Conservation (phyloP, 2,329 filamentous ascomycete species). For the Verticillium nonalfalfae region DNA sequence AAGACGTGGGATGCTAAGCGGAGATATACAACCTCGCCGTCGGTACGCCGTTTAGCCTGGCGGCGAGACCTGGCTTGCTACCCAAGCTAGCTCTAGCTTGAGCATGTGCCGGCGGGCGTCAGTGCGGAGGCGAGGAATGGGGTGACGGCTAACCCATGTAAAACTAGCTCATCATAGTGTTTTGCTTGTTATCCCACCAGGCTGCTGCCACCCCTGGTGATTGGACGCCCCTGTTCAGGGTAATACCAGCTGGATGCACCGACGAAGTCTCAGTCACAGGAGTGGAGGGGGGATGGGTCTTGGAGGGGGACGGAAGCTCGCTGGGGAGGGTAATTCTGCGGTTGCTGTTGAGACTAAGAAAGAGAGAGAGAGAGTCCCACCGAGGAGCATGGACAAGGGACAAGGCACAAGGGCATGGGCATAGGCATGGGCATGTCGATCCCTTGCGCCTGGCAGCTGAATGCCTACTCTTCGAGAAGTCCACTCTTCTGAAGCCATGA, state of each 20-base stretch:
- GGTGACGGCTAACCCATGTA: neutral
- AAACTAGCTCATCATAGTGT: neutral
- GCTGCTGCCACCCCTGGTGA: neutral
- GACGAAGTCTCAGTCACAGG: neutral
- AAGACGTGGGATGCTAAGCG: neutral
- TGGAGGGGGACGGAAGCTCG: no score
- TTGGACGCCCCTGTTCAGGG: neutral
- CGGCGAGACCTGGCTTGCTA: neutral
- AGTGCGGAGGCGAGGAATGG: neutral
- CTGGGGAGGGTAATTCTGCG: no score
- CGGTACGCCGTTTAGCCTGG: neutral
- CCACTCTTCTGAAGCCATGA: neutral
- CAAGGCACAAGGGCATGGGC: no score
- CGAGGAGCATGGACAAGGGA: no score
- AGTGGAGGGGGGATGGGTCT: no score
- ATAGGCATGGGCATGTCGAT: neutral
- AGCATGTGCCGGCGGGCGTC: neutral
- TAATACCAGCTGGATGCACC: neutral
- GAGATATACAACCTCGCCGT: neutral
- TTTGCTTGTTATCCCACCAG: neutral
- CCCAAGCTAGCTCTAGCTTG: neutral
- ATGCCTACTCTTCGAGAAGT: neutral
- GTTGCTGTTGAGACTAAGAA: no score
- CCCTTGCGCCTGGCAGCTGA: neutral
- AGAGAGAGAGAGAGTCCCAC: no score